A percentile compares a stretch with the other conserved stretches of the same genome.
These are phyloP conservation scores for Hylodesmum podocarpum DNA, from an alignment of 306 rosid genomes.

Conservation along the genomic window DNA sequence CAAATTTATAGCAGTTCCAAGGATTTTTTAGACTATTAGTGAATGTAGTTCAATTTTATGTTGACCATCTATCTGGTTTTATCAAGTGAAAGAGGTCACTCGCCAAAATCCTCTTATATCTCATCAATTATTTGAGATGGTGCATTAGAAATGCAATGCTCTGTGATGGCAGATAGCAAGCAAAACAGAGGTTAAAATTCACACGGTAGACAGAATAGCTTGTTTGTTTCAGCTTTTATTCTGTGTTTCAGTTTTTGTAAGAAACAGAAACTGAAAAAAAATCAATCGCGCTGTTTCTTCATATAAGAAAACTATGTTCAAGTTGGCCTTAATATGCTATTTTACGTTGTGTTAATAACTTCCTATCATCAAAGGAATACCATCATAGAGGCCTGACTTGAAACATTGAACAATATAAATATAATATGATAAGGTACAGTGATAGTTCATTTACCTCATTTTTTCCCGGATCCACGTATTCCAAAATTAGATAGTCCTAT, in stretches of 20 bases:
- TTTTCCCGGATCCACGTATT: neutral
- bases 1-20: neutral
- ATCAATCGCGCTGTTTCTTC: neutral
- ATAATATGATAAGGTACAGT: neutral
- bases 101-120: neutral
- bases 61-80: conserved; percentile 10
- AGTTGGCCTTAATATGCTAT: neutral
- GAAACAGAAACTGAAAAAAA: too few relatives aligned
- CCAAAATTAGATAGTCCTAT: neutral
- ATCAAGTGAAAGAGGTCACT: conserved; percentile 2
- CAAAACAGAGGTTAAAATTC: neutral
- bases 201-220: neutral
- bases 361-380: neutral
- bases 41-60: neutral
- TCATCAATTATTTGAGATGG: neutral
- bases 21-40: neutral
- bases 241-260: too few relatives aligned
- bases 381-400: neutral
- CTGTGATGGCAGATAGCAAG: neutral
- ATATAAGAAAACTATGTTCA: neutral
- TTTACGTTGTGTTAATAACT: neutral
- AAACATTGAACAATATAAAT: neutral
- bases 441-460: neutral
- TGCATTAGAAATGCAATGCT: neutral
- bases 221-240: neutral